Evolutionary conservation across 2,329 filamentous ascomycete species (phyloP).

Genomic region (Neophaeococcomyces mojaviensis): DNA sequence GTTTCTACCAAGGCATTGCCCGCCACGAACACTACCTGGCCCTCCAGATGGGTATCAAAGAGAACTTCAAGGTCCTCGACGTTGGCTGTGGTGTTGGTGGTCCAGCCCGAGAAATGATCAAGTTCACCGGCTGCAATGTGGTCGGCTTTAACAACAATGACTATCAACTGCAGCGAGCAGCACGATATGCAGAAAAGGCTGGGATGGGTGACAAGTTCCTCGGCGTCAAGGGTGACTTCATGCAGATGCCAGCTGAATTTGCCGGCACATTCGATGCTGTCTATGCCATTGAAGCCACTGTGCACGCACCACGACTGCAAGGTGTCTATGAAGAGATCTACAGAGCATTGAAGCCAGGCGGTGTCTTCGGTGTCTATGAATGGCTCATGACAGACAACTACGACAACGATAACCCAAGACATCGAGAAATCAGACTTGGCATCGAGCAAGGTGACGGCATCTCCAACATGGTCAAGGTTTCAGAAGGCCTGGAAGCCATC

Average conservation of each 20-base stretch:
- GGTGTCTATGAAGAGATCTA: constrained; percentile 93
- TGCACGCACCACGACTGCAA: constrained; percentile 83
- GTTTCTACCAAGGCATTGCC: constrained; percentile 84
- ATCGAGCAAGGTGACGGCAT: constrained; percentile 97
- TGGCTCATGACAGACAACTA: constrained; percentile 98
- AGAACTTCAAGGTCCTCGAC: constrained; percentile 84
- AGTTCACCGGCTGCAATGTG: constrained; percentile 84
- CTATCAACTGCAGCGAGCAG: constrained; percentile 96
- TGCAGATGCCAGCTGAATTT: constrained; percentile 78
- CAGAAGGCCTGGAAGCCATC: constrained; percentile 74
- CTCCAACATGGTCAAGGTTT: constrained; percentile 89
- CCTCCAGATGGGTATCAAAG: constrained; percentile 74
- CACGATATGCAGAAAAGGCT: constrained; percentile 72
- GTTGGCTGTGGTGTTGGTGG: constrained; percentile 96
- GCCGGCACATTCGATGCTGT: constrained; percentile 81
- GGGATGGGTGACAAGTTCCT: constrained; percentile 69
- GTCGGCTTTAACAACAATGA: constrained; percentile 98
- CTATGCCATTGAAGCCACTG: constrained; percentile 94
- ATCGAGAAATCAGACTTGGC: constrained; percentile 83
- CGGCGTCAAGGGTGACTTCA: constrained; percentile 95
- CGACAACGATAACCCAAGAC: constrained; percentile 77
- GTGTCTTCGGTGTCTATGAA: constrained; percentile 94
- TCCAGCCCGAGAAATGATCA: constrained; percentile 89
- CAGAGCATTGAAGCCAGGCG: constrained; percentile 91
- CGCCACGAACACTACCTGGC: constrained; percentile 98